Evolutionary conservation across 257 asterid species (phyloP), one percentile per base, ranked within the genome.

Genomic region (Euphrasia confusa): DNA sequence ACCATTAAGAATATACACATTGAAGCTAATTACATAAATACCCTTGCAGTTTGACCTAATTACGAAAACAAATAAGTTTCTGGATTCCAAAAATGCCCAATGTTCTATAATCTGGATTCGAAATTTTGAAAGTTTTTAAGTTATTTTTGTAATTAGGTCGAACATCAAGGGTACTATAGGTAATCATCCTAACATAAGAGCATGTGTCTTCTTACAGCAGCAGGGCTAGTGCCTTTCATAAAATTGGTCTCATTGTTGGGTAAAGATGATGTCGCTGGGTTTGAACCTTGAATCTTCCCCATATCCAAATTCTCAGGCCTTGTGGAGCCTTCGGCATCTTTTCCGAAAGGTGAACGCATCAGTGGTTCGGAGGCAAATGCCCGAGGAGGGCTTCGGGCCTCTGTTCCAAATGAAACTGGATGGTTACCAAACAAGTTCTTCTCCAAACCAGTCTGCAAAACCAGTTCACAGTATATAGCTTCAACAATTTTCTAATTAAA

Each of bases 391-490:
- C 75, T 69, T 68, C 81, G 79, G 44, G 92, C 50, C 58, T 92
- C 98, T 50, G 80, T 52, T 63, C 77, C 86, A 17, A 81, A 66
- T 28, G 87, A 71, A 71, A 89, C 90, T 24, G 95, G 95, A 79
- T 84, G 92, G 72, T 84, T 86, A 18, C 98, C 97, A 65, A 92
- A 84, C 76, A 89, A 69, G 73, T 86, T 92, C 77, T 89, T 92
- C 79, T 86, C 95, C 69, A 84, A 32, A 67, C 98, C 97, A 83
- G 89, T 81, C 97, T 89, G 84, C 75, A 72, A 49, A 66, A 65
- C 63, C 28, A 68, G 60, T 65, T 54, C 27, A 33, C 8, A 60
- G 30, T n/a, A 7, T 48, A 18, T 59, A 37, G 15, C 37, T 21
- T 17, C 45, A 5, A 48, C 42, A 48, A 32, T 32, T 37, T 56